Base-by-base conservation (phyloP, 2,329 filamentous ascomycete genomes). In the Diaporthe sp. region DNA sequence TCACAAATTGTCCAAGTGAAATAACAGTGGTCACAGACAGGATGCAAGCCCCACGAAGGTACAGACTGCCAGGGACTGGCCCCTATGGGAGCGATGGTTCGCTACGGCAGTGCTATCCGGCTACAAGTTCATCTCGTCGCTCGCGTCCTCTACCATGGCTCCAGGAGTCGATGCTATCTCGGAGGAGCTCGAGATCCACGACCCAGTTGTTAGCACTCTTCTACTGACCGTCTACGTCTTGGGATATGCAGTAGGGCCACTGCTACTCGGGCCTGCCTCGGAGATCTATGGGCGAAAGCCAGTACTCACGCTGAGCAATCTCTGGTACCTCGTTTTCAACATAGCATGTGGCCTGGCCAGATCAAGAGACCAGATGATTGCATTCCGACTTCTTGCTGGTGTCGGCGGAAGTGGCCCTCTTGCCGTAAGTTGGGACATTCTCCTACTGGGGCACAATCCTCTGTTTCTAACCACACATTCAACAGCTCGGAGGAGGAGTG, bases 271-370 rank as follows among this genome's bases (percentile, higher is more conserved):
- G 1, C 65, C 65, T 20, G 49, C 65, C 2, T 70, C 65, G 28
- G 65, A 70, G 65, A 55, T 55, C 15, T 70, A 70, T 34, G 65
- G 65, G 17, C 34, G 65, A 2, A 70, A 70, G 34, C 34, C 49
- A 22, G 65, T 70, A 2, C 65, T 70, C 15, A 28, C 49, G 3
- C 10, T 70, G 49, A 70, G 65, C n/a, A 70, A 70, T 20, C 20
- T 70, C 8, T 70, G 65, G 65, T 70, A 70, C n/a, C 65, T 70
- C 4, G 6, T 70, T 28, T 70, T 70, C 65, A 55, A 70, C 15
- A 25, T 70, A 20, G 65, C 65, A n/a, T 70, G 65, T 25, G 65
- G 65, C 4, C 28, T 70, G 10, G 49, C 65, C 34, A 70, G 13
- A 22, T 55, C 65, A n/a, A 55, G 49, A 5, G 34, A 70, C 10